These are phyloP conservation scores for Hanseniaspora nectarophila DNA, from an alignment of 805 yeast species.

Conservation along the genomic window DNA sequence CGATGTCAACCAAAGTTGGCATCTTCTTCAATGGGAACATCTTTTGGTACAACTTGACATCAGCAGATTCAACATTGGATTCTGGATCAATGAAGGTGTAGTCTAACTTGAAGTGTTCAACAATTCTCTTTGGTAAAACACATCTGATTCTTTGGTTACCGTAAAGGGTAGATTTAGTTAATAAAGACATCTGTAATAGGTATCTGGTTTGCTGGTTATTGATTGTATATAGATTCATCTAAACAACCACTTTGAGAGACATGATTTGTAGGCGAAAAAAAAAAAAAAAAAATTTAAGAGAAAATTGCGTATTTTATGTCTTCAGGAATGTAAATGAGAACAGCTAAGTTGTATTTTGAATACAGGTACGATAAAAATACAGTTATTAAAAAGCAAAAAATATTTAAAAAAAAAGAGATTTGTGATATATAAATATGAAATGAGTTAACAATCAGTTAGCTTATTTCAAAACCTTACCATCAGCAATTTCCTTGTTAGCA, in stretches of 20 bases:
- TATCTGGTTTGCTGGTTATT: background rate
- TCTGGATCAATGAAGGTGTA: conserved; percentile 33
- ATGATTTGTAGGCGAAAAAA: too few relatives aligned
- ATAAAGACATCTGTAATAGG: conserved; percentile 7
- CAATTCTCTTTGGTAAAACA: conserved; percentile 33
- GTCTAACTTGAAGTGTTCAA: conserved; percentile 51
- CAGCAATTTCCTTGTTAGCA: conserved; percentile 75
- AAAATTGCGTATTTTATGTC: too few relatives aligned
- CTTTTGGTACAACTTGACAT: conserved; percentile 28
- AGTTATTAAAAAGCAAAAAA: background rate
- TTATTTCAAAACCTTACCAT: conserved; percentile 88
- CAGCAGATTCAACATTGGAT: conserved; percentile 31
- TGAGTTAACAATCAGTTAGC: background rate
- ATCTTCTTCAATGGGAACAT: conserved; percentile 50
- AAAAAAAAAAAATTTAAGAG: too few relatives aligned
- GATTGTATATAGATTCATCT: too few relatives aligned
- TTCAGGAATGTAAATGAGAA: too few relatives aligned
- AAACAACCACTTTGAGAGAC: too few relatives aligned
- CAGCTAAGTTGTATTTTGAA: too few relatives aligned
- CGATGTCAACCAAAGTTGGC: conserved; percentile 54
- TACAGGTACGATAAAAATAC: too few relatives aligned
- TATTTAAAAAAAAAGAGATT: too few relatives aligned
- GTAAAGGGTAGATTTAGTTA: conserved; percentile 29
- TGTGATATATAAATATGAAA: background rate
- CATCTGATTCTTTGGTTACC: conserved; percentile 26